phyloP scores from a whole-genome alignment of 805 yeast species.

The Pichia phayaonensis region DNA sequence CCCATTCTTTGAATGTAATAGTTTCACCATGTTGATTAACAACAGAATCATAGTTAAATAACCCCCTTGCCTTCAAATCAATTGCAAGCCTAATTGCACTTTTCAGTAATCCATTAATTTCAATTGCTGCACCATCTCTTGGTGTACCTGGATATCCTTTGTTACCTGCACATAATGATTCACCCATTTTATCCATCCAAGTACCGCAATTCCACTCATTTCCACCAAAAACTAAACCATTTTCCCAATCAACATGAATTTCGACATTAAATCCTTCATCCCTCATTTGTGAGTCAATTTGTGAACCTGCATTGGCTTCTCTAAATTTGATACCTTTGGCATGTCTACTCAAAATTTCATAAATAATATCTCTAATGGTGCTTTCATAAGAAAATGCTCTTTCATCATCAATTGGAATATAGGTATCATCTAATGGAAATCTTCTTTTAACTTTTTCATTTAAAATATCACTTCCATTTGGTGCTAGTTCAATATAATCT shows the following conservation, averaged over 20 bases:
- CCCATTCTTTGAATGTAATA: slow-evolving; percentile 65
- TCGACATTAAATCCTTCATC: slow-evolving; percentile 87
- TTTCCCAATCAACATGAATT: slow-evolving; percentile 76
- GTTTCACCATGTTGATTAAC: slow-evolving; percentile 47
- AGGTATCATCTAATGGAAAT: slow-evolving; percentile 76
- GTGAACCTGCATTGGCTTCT: slow-evolving; percentile 92
- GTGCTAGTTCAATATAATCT: slow-evolving; percentile 63
- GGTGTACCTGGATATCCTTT: slow-evolving; percentile 98
- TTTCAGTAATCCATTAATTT: slow-evolving; percentile 81
- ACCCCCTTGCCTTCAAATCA: slow-evolving; percentile 43
- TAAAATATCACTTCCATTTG: slow-evolving; percentile 60
- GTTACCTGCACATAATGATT: slow-evolving; percentile 70
- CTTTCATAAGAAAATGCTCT: slow-evolving; percentile 68
- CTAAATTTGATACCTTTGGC: slow-evolving; percentile 82
- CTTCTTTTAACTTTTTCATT: slow-evolving; percentile 71
- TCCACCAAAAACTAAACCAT: slow-evolving; percentile 87
- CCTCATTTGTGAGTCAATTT: slow-evolving; percentile 84
- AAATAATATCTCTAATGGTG: slow-evolving; percentile 67
- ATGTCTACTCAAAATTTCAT: slow-evolving; percentile 79
- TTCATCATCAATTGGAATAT: slow-evolving; percentile 58
- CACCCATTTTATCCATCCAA: slow-evolving; percentile 99
- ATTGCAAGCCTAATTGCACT: slow-evolving; percentile 77
- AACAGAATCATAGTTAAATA: slow-evolving; percentile 54
- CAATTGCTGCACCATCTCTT: slow-evolving; percentile 94
- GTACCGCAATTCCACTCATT: slow-evolving; percentile 93